phyloP scores from a whole-genome alignment of 2,329 filamentous ascomycete genomes.

The Arthrobotrys conoides region DNA sequence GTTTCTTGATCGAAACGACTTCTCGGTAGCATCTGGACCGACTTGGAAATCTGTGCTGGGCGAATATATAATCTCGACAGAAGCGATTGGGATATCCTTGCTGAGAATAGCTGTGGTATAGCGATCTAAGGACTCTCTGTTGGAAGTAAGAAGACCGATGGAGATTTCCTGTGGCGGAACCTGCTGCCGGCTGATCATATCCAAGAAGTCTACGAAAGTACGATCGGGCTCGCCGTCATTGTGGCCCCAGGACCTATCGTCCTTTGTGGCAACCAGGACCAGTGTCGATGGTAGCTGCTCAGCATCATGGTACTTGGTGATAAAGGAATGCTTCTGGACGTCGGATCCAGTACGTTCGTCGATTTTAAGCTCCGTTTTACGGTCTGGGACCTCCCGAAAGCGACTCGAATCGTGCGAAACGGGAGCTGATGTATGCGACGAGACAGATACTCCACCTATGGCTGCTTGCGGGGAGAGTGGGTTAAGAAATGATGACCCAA shows the following conservation, averaged over 20 bases:
- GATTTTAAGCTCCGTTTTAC: constrained; percentile 17
- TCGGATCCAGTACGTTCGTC: constrained; percentile 9
- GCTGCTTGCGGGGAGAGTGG: constrained; percentile 9
- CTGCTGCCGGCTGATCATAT: constrained; percentile 30
- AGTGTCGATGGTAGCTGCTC: constrained; percentile 13
- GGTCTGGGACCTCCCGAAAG: not conserved
- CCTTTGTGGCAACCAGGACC: constrained; percentile 17
- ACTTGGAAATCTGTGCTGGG: constrained; percentile 18
- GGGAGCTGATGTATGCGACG: not conserved
- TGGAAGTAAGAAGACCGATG: constrained; percentile 26
- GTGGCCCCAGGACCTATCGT: constrained; percentile 34
- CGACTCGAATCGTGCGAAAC: not conserved
- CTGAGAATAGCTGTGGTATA: constrained; percentile 17
- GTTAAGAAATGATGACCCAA: constrained; percentile 15
- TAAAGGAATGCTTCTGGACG: constrained; percentile 23
- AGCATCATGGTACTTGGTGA: constrained; percentile 34
- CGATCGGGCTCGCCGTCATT: constrained; percentile 21
- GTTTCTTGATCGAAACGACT: constrained; percentile 19
- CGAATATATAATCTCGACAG: constrained; percentile 33
- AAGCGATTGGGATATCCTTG: constrained; percentile 36
- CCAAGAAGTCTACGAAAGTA: constrained; percentile 27
- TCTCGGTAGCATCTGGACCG: not conserved
- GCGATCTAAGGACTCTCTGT: not conserved
- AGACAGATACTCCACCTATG: not conserved
- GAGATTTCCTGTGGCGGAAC: constrained; percentile 17